A percentile compares a stretch with the other conserved stretches of the same genome.
Evolutionary conservation across 495 filamentous ascomycete genomes (phyloP).

Genomic region (Physcia stellaris): DNA sequence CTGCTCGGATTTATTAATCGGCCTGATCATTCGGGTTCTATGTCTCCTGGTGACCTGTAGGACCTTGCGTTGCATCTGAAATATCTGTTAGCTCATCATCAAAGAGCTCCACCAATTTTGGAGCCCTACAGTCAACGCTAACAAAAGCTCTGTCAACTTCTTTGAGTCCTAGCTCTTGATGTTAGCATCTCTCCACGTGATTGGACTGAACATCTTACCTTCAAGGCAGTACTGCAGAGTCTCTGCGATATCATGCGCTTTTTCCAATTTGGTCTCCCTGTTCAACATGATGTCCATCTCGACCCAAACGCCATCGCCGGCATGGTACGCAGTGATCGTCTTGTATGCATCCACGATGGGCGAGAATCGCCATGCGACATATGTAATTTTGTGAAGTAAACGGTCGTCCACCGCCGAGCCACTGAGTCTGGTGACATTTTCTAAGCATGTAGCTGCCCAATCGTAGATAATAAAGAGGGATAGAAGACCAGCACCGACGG

Average conservation of each 20-base stretch:
- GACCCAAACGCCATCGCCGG: slow-evolving; percentile 78
- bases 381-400: slow-evolving; percentile 71
- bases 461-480: slow-evolving; percentile 76
- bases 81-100: background rate
- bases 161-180: slow-evolving; percentile 2
- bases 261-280: slow-evolving; percentile 56
- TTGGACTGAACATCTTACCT: background rate
- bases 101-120: background rate
- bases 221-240: slow-evolving; percentile 54
- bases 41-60: slow-evolving; percentile 11
- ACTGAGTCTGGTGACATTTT: slow-evolving; percentile 75
- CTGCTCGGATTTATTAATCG: background rate
- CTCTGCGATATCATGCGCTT: slow-evolving; percentile 81
- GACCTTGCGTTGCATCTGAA: slow-evolving; percentile 11
- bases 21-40: background rate
- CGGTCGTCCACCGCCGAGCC: slow-evolving; percentile 67
- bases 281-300: slow-evolving; percentile 74
- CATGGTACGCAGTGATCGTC: slow-evolving; percentile 75
- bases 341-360: slow-evolving; percentile 79
- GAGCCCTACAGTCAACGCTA: slow-evolving; percentile 1
- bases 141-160: slow-evolving; percentile 17
- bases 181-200: background rate
- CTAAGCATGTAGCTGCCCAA: slow-evolving; percentile 59
- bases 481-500: slow-evolving; percentile 67
- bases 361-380: slow-evolving; percentile 87